Conservation (phyloP, 495 filamentous ascomycete genomes). For the Neurospora intermedia region DNA sequence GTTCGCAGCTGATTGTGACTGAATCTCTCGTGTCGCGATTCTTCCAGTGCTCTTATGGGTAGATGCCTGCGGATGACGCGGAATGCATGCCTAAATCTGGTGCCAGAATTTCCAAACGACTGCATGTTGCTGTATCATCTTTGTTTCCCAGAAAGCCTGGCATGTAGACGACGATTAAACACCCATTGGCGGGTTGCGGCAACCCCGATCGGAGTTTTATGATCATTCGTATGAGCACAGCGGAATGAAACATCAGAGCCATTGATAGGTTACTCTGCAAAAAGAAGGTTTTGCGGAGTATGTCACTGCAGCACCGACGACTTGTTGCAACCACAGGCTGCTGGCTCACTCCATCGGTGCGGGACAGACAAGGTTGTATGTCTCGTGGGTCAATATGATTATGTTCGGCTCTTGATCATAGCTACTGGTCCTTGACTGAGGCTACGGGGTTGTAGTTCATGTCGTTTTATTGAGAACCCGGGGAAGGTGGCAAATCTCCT, state of each 20-base stretch:
- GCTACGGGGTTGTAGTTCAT: neutral
- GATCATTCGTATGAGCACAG: constrained; percentile 7
- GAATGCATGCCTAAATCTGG: neutral
- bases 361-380: neutral
- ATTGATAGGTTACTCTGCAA: neutral
- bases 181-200: neutral
- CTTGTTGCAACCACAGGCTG: neutral
- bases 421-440: neutral
- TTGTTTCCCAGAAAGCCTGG: neutral
- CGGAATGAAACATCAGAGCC: constrained; percentile 20
- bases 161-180: neutral
- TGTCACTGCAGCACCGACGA: neutral
- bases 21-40: neutral
- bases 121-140: neutral
- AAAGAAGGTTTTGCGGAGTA: constrained; percentile 12
- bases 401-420: neutral
- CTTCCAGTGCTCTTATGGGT: neutral
- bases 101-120: neutral
- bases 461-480: neutral
- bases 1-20: neutral
- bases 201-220: constrained; percentile 13
- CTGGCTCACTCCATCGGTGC: neutral
- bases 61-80: neutral
- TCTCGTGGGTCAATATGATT: neutral
- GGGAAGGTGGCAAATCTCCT: neutral